phyloP scores from a whole-genome alignment of 148 eudicot genomes.

The Chenopodium suecicum region DNA sequence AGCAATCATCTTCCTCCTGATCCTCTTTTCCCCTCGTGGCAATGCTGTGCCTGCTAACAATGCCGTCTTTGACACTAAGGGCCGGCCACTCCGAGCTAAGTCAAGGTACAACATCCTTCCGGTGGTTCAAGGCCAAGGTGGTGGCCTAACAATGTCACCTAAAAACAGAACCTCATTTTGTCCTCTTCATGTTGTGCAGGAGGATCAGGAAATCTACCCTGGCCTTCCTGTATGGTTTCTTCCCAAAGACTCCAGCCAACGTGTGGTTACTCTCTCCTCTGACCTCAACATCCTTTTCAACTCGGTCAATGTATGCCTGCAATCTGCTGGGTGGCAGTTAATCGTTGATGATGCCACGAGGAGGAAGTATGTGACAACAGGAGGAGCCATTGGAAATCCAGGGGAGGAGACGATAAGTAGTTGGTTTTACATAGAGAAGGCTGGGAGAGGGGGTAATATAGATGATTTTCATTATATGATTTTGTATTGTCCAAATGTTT shows the following conservation, averaged over 20 bases:
- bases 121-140: slow-evolving; percentile 10
- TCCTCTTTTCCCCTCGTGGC: background rate
- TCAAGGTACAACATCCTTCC: slow-evolving; percentile 32
- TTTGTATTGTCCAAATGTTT: slow-evolving; percentile 55
- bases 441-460: slow-evolving; percentile 14
- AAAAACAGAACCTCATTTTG: slow-evolving; percentile 30
- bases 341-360: slow-evolving; percentile 24
- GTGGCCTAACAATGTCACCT: slow-evolving; percentile 38
- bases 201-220: slow-evolving; percentile 19
- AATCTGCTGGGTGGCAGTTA: slow-evolving; percentile 40
- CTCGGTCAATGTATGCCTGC: slow-evolving; percentile 36
- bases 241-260: slow-evolving; percentile 28
- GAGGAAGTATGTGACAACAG: slow-evolving; percentile 42
- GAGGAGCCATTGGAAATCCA: slow-evolving; percentile 42
- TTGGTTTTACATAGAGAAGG: slow-evolving; percentile 52
- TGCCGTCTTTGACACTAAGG: slow-evolving; percentile 29
- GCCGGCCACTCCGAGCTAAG: slow-evolving; percentile 21
- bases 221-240: slow-evolving; percentile 43
- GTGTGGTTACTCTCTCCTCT: slow-evolving; percentile 19
- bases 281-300: slow-evolving; percentile 44
- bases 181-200: slow-evolving; percentile 46
- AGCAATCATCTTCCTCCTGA: background rate
- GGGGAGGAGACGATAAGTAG: slow-evolving; percentile 40
- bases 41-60: background rate
- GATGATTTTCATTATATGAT: slow-evolving; percentile 45